Base-by-base conservation (phyloP, 805 yeast genomes). In the Tetrapisispora nanseiensis region DNA sequence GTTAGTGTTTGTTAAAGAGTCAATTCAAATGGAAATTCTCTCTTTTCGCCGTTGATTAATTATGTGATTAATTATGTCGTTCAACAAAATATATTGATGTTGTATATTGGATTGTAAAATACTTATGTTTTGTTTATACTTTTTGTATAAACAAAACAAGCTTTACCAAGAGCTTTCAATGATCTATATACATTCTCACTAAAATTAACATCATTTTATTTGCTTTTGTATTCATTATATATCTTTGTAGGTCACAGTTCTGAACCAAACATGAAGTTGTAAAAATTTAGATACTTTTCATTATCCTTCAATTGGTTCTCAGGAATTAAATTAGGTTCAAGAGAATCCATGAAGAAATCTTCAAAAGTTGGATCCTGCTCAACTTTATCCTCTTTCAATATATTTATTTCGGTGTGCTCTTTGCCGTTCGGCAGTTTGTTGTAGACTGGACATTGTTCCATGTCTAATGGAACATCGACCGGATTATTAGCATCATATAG, bases 261-360 rank as follows among this genome's bases (percentile, higher is more conserved):
- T 26, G 49, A 31, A 4, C 50, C 52, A 44, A 45, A 51, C 30
- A 39, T 38, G 28, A 33, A 46, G 28, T 57, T 59, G 49, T 59
- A 61, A 39, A 61, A 58, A 33, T 58, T 52, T 42, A 58, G 22
- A 44, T 56, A 61, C 35, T 58, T 58, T 42, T 56, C 52, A 9
- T 55, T 53, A 34, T 59, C 63, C 35, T 55, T 49, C 22, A 51
- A 35, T 21, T 56, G 59, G 11, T 45, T 48, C 29, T 55, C 56
- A 33, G 54, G 50, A 30, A 59, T 36, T 18, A 41, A 44, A 4
- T 42, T 28, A 1, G 50, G 51, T 19, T 51, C 52, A 47, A 51
- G 16, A 11, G 43, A 18, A 19, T 35, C 34, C 3, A 16, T 24
- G 9, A 23, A 28, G 19, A 34, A 22, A 22, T 13, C 30, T 21